Conservation (phyloP, 139 green algal genomes). For the Tetraselmis chui region DNA sequence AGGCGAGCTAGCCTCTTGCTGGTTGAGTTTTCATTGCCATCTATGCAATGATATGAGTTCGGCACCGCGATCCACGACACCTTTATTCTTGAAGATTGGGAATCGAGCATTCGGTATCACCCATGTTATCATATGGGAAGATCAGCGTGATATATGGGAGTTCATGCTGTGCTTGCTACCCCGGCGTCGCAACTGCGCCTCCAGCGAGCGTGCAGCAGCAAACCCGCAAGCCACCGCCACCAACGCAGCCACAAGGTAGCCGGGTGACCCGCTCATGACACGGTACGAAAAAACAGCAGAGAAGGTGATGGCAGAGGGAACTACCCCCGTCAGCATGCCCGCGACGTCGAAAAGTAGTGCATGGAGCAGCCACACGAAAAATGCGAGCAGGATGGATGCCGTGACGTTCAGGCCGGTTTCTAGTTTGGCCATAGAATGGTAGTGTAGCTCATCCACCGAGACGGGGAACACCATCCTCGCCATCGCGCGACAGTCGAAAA, state of each 20-base stretch:
- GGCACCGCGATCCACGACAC: too few relatives aligned
- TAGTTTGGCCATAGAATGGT: not conserved
- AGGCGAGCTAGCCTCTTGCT: too few relatives aligned
- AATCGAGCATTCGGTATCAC: too few relatives aligned
- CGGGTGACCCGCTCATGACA: not conserved
- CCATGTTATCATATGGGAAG: too few relatives aligned
- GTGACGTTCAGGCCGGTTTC: not conserved
- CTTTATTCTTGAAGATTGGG: too few relatives aligned
- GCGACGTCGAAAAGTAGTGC: not conserved
- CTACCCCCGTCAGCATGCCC: not conserved
- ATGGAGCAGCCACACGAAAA: conserved; percentile 4
- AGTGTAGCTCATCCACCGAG: not conserved
- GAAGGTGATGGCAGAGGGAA: not conserved
- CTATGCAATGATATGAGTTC: too few relatives aligned
- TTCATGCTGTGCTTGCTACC: not conserved
- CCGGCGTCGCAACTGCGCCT: not conserved
- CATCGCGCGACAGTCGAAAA: not conserved
- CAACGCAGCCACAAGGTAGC: not conserved
- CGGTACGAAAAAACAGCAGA: not conserved
- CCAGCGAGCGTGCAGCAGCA: not conserved
- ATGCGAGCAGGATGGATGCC: conserved; percentile 4
- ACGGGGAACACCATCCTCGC: not conserved
- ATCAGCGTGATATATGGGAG: not conserved
- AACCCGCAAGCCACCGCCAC: not conserved
- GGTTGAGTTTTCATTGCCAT: too few relatives aligned